Evolutionary conservation across 129 eudicot species (phyloP), one percentile per base, ranked within the genome.

Genomic region (Kitagawia praeruptora): DNA sequence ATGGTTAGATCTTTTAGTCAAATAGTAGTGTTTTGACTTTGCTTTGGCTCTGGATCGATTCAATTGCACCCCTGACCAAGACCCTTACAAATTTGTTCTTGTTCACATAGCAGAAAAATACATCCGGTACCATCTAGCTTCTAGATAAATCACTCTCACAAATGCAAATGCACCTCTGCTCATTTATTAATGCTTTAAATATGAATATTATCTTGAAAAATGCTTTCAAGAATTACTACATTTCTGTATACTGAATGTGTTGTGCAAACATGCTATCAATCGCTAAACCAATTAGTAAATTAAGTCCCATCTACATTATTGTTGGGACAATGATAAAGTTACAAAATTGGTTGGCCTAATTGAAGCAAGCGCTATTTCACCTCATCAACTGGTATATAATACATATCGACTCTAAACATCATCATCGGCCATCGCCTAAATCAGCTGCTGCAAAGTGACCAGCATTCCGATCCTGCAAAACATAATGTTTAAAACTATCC

Each of bases 381-480:
- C 67, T 23, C 67, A 28, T n/a, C 34, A n/a, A 9, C 1, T n/a
- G 67, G 34, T 58, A 23, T 58, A 56, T 31, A 31, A 0, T 58
- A 58, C 67, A 23, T 7, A 56, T 28, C 72, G 41, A 66, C 2
- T 27, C 39, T 66, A 66, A 31, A 10, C 34, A 31, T 31, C 9
- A 66, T 66, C 72, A 27, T 66, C 42, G 42, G 6, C 42, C 72
- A 31, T 28, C 6, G 25, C 72, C 71, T 40, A 64, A 16, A 53
- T 70, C 75, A 31, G 45, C 75, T 2, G n/a, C 75, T 19, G 28
- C 28, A 38, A 31, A 70, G 42, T 39, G 75, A 7, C 75, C 75
- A 70, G 47, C 47, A 70, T 70, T 70, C 27, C n/a, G 21, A 70
- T 39, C 75, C 75, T 70, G 75, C 75, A 70, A 67, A 70, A 70